These are phyloP conservation scores for Didymellaceae sp. DNA, from an alignment of 2,329 filamentous ascomycete genomes.

Conservation along the genomic window DNA sequence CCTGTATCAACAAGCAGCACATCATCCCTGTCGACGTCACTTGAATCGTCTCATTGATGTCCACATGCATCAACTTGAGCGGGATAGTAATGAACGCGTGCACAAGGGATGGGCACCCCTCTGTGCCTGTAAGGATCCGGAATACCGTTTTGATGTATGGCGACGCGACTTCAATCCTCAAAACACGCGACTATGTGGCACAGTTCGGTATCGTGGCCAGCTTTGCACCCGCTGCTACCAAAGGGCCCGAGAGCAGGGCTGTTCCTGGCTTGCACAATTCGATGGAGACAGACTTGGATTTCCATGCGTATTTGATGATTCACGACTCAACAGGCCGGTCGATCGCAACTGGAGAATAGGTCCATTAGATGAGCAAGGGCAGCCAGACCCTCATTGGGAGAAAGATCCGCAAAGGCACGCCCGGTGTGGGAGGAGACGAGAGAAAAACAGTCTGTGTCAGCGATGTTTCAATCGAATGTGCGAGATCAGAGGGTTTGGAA, in stretches of 20 bases:
- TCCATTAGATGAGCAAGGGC: conserved; percentile 24
- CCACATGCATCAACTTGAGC: conserved; percentile 29
- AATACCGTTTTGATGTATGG: conserved; percentile 27
- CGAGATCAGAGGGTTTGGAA: conserved; percentile 32
- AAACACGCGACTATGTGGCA: conserved; percentile 27
- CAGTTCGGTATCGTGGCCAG: conserved; percentile 30
- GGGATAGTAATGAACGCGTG: conserved; percentile 26
- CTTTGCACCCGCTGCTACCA: conserved; percentile 31
- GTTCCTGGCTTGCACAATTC: conserved; percentile 28
- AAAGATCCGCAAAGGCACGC: conserved; percentile 30
- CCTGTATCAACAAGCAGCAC: conserved; percentile 24
- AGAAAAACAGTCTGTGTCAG: conserved; percentile 30
- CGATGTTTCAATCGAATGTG: conserved; percentile 33
- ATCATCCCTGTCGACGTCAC: conserved; percentile 15
- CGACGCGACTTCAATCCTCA: conserved; percentile 29
- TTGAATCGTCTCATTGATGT: conserved; percentile 24
- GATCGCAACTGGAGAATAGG: conserved; percentile 31
- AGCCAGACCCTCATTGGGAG: conserved; percentile 31
- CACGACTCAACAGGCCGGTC: conserved; percentile 16
- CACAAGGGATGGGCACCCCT: conserved; percentile 29
- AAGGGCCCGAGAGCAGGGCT: conserved; percentile 27
- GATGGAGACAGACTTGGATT: conserved; percentile 32
- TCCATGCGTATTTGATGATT: conserved; percentile 32
- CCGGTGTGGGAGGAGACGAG: conserved; percentile 25
- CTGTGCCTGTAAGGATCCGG: conserved; percentile 33